Conservation (phyloP, 2,329 filamentous ascomycete genomes). For the Penicillium sp. region DNA sequence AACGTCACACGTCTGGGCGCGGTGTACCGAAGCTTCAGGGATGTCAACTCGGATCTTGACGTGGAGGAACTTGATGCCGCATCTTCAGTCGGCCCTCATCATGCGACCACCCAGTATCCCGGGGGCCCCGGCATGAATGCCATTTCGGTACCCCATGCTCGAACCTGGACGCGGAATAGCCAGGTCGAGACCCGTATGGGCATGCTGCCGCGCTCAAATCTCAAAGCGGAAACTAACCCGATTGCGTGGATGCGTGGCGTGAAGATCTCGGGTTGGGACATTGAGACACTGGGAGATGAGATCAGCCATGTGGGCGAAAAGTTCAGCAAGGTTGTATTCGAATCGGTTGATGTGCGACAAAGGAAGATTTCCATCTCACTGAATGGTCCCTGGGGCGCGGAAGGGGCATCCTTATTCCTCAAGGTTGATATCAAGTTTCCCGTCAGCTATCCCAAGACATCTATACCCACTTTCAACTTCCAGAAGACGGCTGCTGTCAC, state of each 20-base stretch:
- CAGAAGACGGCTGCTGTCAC: conserved; percentile 61
- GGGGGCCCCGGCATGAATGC: conserved; percentile 49
- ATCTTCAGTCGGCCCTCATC: conserved; percentile 32
- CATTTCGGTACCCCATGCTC: conserved; percentile 58
- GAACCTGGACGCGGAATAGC: conserved; percentile 45
- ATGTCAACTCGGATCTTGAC: conserved; percentile 62
- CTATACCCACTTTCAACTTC: conserved; percentile 55
- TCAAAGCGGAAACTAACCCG: conserved; percentile 57
- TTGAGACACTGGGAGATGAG: conserved; percentile 60
- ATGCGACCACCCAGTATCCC: conserved; percentile 22
- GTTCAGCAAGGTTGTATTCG: conserved; percentile 63
- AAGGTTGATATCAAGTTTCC: conserved; percentile 63
- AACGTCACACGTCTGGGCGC: conserved; percentile 81
- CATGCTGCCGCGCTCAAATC: conserved; percentile 51
- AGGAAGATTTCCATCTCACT: conserved; percentile 59
- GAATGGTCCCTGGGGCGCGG: conserved; percentile 61
- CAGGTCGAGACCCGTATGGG: conserved; percentile 52
- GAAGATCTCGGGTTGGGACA: conserved; percentile 58
- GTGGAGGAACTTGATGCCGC: conserved; percentile 54
- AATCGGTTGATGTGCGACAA: conserved; percentile 58
- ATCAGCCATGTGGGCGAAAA: conserved; percentile 63
- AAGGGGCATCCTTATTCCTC: conserved; percentile 56
- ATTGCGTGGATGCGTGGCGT: conserved; percentile 68
- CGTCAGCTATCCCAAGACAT: conserved; percentile 54
- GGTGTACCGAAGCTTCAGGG: conserved; percentile 80